Base-by-base conservation (phyloP, 2,329 filamentous ascomycete species). In the Metarhizium brunneum region DNA sequence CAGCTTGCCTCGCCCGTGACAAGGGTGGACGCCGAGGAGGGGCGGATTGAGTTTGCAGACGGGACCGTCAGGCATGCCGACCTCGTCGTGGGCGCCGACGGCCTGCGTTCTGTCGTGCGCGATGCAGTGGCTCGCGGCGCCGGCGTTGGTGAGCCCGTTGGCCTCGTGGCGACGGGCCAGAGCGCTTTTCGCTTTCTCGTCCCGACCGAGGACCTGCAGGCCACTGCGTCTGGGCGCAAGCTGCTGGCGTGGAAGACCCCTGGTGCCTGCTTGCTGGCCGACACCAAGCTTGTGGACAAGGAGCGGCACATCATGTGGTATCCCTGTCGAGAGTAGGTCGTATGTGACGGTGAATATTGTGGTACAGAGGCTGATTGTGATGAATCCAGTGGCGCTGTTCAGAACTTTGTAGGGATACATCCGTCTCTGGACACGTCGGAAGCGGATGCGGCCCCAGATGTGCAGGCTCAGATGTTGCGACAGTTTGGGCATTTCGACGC, bases 221-320 rank as follows among this genome's bases (percentile, higher is more conserved):
- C 49, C 3, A 45, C 29, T 16, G 47, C 32, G 13, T 40, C 18
- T 14, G 49, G 40, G 2, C 53, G 47, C 7, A 50, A 55, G 29
- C 45, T 57, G 6, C 35, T 53, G 43, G 43, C 25, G 36, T 29
- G 30, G 48, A 57, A 57, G 43, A 18, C 14, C 14, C 29, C 13
- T 10, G 56, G 56, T 6, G 35, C 30, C 6, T 47, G 45, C 32
- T 25, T 55, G 42, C 29, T 53, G 6, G 50, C 50, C n/a, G 56
- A 57, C 49, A 57, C 56, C 18, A 29, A 45, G 16, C 47, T 36
- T 30, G 47, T 30, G 45, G 42, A 55, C 20, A 50, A 14, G 29
- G 53, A 54, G 18, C 53, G 56, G 16, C 53, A 52, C 30, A 52
- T 57, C n/a, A 45, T 55, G 36, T 57, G 56, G 56, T 57, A 57